phyloP scores from a whole-genome alignment of 2,329 filamentous ascomycete species.

The Talaromyces marneffei region DNA sequence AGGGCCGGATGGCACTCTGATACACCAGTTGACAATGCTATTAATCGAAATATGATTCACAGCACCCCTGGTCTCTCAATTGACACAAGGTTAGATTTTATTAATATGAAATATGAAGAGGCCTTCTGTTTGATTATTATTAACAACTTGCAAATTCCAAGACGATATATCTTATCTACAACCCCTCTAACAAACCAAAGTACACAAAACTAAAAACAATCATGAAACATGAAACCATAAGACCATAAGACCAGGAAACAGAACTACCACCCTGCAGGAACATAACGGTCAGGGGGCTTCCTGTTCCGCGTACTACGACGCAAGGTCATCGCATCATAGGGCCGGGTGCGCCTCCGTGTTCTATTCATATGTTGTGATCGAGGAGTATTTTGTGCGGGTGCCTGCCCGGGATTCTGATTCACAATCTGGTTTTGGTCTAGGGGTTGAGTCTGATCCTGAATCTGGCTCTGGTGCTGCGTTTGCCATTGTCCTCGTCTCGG shows the following conservation, averaged over 20 bases:
- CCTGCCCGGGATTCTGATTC: background rate
- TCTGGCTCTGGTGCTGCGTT: background rate
- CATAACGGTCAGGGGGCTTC: slow-evolving; percentile 1
- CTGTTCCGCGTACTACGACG: background rate
- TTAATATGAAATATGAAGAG: background rate
- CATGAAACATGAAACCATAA: background rate
- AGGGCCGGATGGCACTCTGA: background rate
- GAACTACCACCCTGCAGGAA: background rate
- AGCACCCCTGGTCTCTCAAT: too few relatives aligned
- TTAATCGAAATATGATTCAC: background rate
- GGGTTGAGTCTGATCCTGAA: background rate
- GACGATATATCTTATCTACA: background rate
- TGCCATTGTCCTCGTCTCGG: background rate
- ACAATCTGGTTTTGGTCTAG: background rate
- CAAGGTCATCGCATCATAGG: background rate
- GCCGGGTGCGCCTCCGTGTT: background rate
- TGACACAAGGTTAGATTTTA: too few relatives aligned
- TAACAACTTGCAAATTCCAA: background rate
- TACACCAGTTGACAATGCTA: background rate
- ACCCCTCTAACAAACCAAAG: background rate
- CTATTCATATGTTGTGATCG: background rate
- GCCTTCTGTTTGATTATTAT: background rate
- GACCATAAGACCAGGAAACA: background rate
- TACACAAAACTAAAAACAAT: background rate
- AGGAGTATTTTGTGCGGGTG: background rate